Evolutionary conservation across 768 basidiomycete species (phyloP), one percentile per base, ranked within the genome.

Genomic region (Suillus subaureus): DNA sequence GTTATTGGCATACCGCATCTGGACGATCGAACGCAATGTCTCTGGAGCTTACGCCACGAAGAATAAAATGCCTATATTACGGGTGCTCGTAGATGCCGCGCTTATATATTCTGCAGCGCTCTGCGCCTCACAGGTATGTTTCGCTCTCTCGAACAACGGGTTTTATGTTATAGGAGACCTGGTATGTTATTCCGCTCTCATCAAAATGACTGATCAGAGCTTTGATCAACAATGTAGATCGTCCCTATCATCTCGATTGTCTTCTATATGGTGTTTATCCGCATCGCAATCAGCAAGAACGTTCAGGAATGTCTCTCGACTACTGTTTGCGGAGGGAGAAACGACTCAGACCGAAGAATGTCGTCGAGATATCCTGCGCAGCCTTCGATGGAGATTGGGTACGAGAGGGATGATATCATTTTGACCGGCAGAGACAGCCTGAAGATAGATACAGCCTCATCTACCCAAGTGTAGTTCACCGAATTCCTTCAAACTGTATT

Each of bases 1-100:
- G n/a, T 39, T 65, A 9, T 31, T 52, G 23, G 60, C 49, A 49
- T 65, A 51, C 15, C 64, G 49, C 57, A 65, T 65, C 26, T 51
- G 49, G 49, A 28, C 49, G 15, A 51, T 51, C 26, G 26, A 51
- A 8, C 26, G 26, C 15, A 51, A 51, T 15, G 49, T 51, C 60
- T 65, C 49, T 26, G 26, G 49, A 16, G 23, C 49, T 16, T 26
- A 28, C 49, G 7, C 49, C 4, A 16, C 26, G 47, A 61, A 61
- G 18, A 37, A 54, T 16, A 16, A 51, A 16, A 51, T 51, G 26
- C 49, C 49, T 15, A 26, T 51, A 51, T 28, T 51, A 7, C 49
- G 49, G 26, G 49, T 51, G 3, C 49, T 51, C 49, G 3, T 51
- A 51, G 49, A 51, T 4, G 49, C 49, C 3, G 49, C 49, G 23